Evolutionary conservation across 129 eudicot genomes (phyloP), one percentile per base, ranked within the genome.

Genomic region (Helichrysum umbraculigerum): DNA sequence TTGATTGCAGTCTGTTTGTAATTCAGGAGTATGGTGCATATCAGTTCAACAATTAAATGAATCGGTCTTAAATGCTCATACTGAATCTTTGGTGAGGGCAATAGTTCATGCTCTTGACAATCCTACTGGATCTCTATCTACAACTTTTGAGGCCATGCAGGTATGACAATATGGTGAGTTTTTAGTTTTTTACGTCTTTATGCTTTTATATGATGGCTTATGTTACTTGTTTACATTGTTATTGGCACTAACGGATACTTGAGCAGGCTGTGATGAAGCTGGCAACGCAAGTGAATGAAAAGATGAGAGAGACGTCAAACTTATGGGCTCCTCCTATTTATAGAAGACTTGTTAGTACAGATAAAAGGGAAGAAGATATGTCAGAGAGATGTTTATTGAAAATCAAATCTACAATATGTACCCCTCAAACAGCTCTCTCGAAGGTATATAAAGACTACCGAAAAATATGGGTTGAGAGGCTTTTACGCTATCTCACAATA

Each of bases 141-240:
- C 83, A 50, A 93, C 97, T 34, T 93, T 85, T 77, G 97, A 93
- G 86, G 98, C 95, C 50, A 86, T 88, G 84, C 98, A 92, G 92
- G 98, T 92, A 76, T 21, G 28, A 25, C 28, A 25, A 25, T 25
- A 25, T 25, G 28, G 28, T 25, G 28, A 52, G 5, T 20, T 41
- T 37, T 37, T 71, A 56, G 58, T 29, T 83, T 39, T 1, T 8
- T 57, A 1, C 1, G 74, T 70, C 16, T 47, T 30, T 20, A 5
- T 29, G 4, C 17, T 12, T 15, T 59, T 2, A 19, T 32, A 75
- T 68, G 42, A 16, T 72, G 19, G 7, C 28, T 51, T 44, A 2
- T 75, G 29, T 57, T 21, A 0, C 44, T 0, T 25, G 28, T 44
- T 75, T 50, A 3, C 2, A 11, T 52, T 52, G 1, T 37, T 65